Base-by-base conservation (phyloP, 2,329 filamentous ascomycete species). In the Talaromyces islandicus region DNA sequence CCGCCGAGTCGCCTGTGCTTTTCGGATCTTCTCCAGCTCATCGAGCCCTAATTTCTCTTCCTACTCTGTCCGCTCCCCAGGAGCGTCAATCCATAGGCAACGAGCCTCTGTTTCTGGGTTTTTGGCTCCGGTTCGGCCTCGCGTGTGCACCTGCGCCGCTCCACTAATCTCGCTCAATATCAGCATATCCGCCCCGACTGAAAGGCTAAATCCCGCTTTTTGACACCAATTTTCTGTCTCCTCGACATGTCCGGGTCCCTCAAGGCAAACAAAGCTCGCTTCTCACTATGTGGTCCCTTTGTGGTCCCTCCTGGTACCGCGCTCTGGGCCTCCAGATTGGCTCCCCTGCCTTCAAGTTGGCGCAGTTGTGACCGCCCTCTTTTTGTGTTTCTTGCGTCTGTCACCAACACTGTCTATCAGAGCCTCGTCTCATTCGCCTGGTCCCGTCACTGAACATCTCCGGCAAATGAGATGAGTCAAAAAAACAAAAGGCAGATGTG, bases 1-100 rank as follows among this genome's bases (percentile, higher is more conserved):
- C 60, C 57, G 60, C 60, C 60, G 60, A 58, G 58, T 62, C 53
- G 53, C 60, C 60, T 55, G 60, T 61, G 60, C 56, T 56, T 62
- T 27, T 54, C 50, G 38, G n/a, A 59, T 57, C 54, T 58, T 50
- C 56, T 58, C 54, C 54, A 54, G 51, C 50, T 32, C 30, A 38
- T 32, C 24, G 24, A 62, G 56, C 60, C 56, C 56, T 59, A 59
- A 62, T 21, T 41, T 27, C 25, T 61, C 46, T 38, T 56, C 32
- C 14, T 30, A 19, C 50, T 56, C 54, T 51, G 50, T 48, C 50
- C 43, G 12, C 25, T 41, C 32, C 17, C 46, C 11, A n/a, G 12
- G 14, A 46, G 43, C n/a, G 43, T 46, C 19, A 32, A 54, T 59
- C n/a, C 38, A 62, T 62, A 62, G 60, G 60, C 54, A 53, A 54